Evolutionary conservation across 805 yeast genomes (phyloP).

Genomic region (Nakazawaea siamensis): DNA sequence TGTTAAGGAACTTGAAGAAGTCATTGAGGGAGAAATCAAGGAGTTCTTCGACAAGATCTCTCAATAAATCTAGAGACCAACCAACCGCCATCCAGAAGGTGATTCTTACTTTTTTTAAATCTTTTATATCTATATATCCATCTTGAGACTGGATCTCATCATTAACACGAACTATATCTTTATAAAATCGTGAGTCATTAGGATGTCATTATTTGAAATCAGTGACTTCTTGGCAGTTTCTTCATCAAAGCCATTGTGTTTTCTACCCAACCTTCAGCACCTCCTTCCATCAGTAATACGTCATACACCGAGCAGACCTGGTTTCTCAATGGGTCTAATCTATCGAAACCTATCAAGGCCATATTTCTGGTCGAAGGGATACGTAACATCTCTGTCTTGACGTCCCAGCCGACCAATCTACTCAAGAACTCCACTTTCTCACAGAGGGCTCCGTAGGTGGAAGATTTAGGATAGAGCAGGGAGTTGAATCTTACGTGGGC

Average conservation of each 20-base stretch:
- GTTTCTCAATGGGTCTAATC: slow-evolving; percentile 20
- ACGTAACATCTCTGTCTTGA: slow-evolving; percentile 77
- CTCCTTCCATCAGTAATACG: slow-evolving; percentile 69
- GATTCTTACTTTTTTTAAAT: background rate
- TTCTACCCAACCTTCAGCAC: slow-evolving; percentile 87
- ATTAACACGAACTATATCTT: background rate
- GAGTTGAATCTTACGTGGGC: slow-evolving; percentile 59
- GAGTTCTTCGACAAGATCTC: slow-evolving; percentile 2
- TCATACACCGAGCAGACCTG: slow-evolving; percentile 40
- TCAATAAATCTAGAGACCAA: background rate
- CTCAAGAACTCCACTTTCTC: slow-evolving; percentile 77
- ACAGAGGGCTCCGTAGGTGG: slow-evolving; percentile 79
- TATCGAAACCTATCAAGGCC: slow-evolving; percentile 67
- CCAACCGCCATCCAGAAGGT: background rate
- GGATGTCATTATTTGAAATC: slow-evolving; percentile 6
- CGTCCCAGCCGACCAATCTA: slow-evolving; percentile 68
- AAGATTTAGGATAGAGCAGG: slow-evolving; percentile 23
- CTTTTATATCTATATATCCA: no score
- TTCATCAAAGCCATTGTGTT: slow-evolving; percentile 66
- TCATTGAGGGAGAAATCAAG: slow-evolving; percentile 4
- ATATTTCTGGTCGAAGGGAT: slow-evolving; percentile 94
- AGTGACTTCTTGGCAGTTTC: slow-evolving; percentile 68
- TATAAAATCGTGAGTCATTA: background rate
- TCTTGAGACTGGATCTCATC: slow-evolving; percentile 7
- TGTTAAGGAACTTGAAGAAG: slow-evolving; percentile 5